These are phyloP conservation scores for Rhodotorula sp. DNA, from an alignment of 1,284 basidiomycete species.

Conservation along the genomic window DNA sequence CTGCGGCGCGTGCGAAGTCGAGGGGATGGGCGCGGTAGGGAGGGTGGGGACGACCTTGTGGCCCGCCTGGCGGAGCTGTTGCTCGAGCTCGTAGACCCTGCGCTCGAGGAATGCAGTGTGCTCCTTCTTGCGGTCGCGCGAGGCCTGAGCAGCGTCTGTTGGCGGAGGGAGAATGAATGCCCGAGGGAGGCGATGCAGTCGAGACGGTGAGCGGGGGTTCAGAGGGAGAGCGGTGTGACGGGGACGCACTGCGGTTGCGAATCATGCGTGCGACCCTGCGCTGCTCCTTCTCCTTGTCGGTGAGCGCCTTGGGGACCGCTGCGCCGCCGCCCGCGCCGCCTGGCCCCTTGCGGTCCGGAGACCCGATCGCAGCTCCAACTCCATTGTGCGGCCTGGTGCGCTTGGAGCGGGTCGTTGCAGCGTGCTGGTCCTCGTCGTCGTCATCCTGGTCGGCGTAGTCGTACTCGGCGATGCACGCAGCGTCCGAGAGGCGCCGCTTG, in stretches of 20 bases:
- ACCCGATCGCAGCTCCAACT: not conserved
- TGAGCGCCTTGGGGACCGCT: not conserved
- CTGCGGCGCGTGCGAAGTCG: not conserved
- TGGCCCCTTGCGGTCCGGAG: not conserved
- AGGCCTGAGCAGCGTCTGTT: conserved; percentile 41
- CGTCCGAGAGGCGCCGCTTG: conserved; percentile 4
- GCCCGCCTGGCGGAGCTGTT: conserved; percentile 8
- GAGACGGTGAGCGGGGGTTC: not conserved
- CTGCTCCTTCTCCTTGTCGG: conserved; percentile 33
- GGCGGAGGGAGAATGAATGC: too few species aligned
- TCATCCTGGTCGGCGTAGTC: not conserved
- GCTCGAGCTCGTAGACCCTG: conserved; percentile 33
- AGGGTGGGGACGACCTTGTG: not conserved
- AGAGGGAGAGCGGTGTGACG: too few species aligned
- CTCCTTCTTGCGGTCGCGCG: conserved; percentile 42
- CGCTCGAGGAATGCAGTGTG: conserved; percentile 32
- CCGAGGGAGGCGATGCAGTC: not conserved
- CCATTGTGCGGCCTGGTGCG: not conserved
- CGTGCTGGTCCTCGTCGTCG: not conserved
- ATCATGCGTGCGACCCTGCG: conserved; percentile 36
- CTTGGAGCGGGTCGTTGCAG: not conserved
- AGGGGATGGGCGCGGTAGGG: not conserved
- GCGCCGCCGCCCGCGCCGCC: not conserved
- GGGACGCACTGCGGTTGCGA: conserved; percentile 24
- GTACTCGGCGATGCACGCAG: not conserved